A percentile compares a stretch with the other conserved stretches of the same genome.
These are phyloP conservation scores for Pythium inflatum DNA, from an alignment of 352 stramenopile species.

Conservation along the genomic window DNA sequence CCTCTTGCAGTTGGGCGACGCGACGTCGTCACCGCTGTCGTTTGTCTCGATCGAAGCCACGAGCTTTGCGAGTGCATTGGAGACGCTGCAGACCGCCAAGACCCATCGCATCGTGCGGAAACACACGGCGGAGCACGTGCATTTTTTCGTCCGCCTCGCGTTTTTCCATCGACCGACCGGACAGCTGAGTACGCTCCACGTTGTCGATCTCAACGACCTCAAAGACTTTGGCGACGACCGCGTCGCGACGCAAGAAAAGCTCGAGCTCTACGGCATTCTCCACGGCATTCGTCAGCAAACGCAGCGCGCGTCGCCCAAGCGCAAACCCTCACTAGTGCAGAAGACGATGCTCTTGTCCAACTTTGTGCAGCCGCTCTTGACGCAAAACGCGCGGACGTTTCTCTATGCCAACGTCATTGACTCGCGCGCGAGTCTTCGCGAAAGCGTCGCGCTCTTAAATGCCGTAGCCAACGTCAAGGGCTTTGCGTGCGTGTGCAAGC, in stretches of 20 bases:
- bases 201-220: slow-evolving; percentile 67
- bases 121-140: slow-evolving; percentile 58
- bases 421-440: slow-evolving; percentile 60
- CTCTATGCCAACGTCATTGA: slow-evolving; percentile 75
- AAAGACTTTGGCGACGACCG: slow-evolving; percentile 50
- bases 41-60: slow-evolving; percentile 63
- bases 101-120: slow-evolving; percentile 77
- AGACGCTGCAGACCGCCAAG: slow-evolving; percentile 69
- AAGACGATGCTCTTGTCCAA: slow-evolving; percentile 46
- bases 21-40: slow-evolving; percentile 36
- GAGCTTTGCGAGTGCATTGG: slow-evolving; percentile 47
- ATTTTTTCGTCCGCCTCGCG: slow-evolving; percentile 76
- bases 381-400: slow-evolving; percentile 64
- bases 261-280: slow-evolving; percentile 64
- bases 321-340: not conserved
- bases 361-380: slow-evolving; percentile 67
- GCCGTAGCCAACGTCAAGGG: slow-evolving; percentile 63
- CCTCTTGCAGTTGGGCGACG: slow-evolving; percentile 58
- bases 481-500: slow-evolving; percentile 60
- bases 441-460: slow-evolving; percentile 68
- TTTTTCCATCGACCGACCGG: slow-evolving; percentile 49
- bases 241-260: slow-evolving; percentile 52
- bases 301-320: slow-evolving; percentile 2
- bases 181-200: slow-evolving; percentile 68
- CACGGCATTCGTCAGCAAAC: slow-evolving; percentile 41